A percentile compares a stretch with the other conserved stretches of the same genome.
phyloP scores from a whole-genome alignment of 208 protist species.

The Trypanosoma grayi region DNA sequence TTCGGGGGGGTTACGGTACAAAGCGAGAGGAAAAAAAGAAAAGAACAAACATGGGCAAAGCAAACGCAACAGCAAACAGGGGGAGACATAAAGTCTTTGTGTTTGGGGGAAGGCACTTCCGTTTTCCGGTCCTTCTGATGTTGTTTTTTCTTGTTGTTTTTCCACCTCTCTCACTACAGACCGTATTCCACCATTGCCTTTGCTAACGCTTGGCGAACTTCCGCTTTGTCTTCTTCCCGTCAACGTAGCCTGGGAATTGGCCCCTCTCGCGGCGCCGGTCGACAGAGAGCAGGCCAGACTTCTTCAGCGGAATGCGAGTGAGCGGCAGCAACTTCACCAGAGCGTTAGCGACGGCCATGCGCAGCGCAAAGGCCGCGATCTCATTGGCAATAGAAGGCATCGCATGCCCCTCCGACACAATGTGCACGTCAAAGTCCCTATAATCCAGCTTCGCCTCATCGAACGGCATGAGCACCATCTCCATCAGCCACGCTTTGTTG shows the following conservation, averaged over 20 bases:
- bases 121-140: too few species aligned
- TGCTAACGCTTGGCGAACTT: constrained; percentile 85
- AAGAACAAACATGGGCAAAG: too few species aligned
- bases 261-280: constrained; percentile 75
- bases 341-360: constrained; percentile 83
- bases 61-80: too few species aligned
- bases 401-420: constrained; percentile 80
- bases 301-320: constrained; percentile 86
- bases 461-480: constrained; percentile 89
- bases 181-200: too few species aligned
- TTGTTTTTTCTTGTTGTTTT: too few species aligned
- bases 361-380: constrained; percentile 77
- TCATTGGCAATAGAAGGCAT: constrained; percentile 85
- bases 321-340: constrained; percentile 83
- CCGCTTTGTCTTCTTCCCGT: constrained; percentile 83
- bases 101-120: too few species aligned
- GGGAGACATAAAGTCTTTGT: too few species aligned
- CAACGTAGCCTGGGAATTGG: constrained; percentile 82
- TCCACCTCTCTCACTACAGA: too few species aligned
- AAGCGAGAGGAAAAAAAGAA: too few species aligned
- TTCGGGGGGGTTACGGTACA: too few species aligned
- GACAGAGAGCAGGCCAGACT: constrained; percentile 83
- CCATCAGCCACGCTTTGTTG: constrained; percentile 89
- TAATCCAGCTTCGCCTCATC: constrained; percentile 85
- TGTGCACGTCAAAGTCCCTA: constrained; percentile 84